Base-by-base conservation (phyloP, 2,329 filamentous ascomycete genomes). In the Aspergillus aculeatinus region DNA sequence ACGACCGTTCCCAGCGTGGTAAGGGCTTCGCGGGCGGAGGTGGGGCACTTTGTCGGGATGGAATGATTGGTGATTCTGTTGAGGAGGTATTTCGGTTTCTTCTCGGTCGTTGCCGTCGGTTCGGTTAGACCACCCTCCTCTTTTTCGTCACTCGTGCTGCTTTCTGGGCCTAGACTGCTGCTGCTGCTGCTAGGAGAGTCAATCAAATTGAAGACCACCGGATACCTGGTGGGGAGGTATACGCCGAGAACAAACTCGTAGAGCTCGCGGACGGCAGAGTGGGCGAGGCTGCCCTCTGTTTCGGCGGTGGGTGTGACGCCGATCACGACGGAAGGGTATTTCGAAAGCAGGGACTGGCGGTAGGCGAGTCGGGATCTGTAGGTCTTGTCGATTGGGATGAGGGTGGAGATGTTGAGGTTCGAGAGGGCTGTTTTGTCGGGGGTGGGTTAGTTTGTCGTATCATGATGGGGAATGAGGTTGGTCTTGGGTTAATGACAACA, bases 361-460 rank as follows among this genome's bases (percentile, higher is more conserved):
- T 85, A 73, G 1, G 71, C 55, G 52, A 87, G 76, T 19, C 85
- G 81, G 1, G 79, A 69, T 21, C 77, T 72, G 69, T 87, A 88
- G 7, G 81, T 87, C 44, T 82, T 82, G 72, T 89, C 86, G 72
- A 88, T 83, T 19, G 74, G 78, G 42, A 88, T 74, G 16, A 88
- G 78, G 10, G 85, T 79, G n/a, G 82, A 83, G 0, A 83, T 70
- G 9, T 79, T 68, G 14, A 81, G 78, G 49, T 76, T 83, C 67
- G 85, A 80, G 25, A 87, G 76, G 4, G 79, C 85, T 87, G 65
- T 9, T 10, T 49, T 50, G 47, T 29, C 11, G 12, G 33, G 10
- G 11, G 33, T 61, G 14, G 35, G 49, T 54, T 50, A 35, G 54
- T 44, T 60, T 57, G 55, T 54, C 59, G 27, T 9, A 10, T 29